Evolutionary conservation across 257 asterid genomes (phyloP), one percentile per base, ranked within the genome.

Genomic region (Apocynum venetum): DNA sequence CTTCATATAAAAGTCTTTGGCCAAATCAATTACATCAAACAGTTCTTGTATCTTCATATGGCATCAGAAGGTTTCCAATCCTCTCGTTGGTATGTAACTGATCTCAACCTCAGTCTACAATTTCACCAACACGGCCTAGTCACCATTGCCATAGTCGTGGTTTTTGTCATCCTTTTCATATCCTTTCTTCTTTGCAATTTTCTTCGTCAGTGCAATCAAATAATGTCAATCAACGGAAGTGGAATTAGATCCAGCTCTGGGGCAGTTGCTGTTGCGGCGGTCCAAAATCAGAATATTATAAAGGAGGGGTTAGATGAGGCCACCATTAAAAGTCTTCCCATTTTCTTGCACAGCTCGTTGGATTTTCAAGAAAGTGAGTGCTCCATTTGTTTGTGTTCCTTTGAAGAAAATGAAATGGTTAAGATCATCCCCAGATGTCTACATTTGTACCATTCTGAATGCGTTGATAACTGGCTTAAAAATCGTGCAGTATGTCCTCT

Each of bases 391-490:
- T 78, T 82, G 83, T 73, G 76, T n/a, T 19, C 46, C 13, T 78
- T 75, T 20, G 80, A 82, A 47, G 85, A 75, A 44, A 55, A 71
- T 61, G 85, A 82, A 41, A 71, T 59, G 43, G 48, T 78, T 12
- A 82, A 82, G 64, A 61, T 56, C 6, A 71, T 82, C 72, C 82
- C 85, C 0, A 61, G 25, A 14, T 82, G 82, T 63, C 51, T 59
- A 13, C 85, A 82, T 60, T 73, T 57, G 12, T 78, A 73, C 49
- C 85, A 82, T 69, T 82, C 69, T 19, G 71, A 63, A 43, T 78
- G 85, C 46, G 75, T 82, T 52, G 82, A 78, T 78, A 40, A 63
- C 46, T 82, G 85, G 85, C 77, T 82, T 8, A 51, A 48, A 20
- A 82, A 41, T 64, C 75, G 52, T 53, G 79, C 80, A 52, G 70